Conservation (phyloP, 2,329 filamentous ascomycete genomes). For the Orbilia quercus region DNA sequence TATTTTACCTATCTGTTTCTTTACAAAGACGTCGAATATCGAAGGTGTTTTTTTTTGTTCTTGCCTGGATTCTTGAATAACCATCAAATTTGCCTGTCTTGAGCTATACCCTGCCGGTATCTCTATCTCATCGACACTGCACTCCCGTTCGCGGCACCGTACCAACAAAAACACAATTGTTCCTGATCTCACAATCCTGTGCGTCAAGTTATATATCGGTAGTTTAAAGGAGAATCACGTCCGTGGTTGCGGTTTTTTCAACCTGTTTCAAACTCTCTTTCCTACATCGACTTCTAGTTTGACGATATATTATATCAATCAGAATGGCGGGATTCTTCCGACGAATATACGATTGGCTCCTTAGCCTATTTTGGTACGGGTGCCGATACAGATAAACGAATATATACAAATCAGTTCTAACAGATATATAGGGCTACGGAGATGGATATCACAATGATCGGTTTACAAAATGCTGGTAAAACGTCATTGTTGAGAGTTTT, state of each 20-base stretch:
- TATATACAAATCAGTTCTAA: conserved; percentile 55
- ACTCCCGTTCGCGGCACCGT: conserved; percentile 17
- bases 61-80: neutral
- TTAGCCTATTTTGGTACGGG: conserved; percentile 94
- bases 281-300: conserved; percentile 31
- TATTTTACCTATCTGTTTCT: conserved; percentile 35
- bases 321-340: conserved; percentile 91
- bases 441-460: conserved; percentile 99
- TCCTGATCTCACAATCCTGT: conserved; percentile 7
- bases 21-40: conserved; percentile 4
- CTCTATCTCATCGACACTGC: neutral
- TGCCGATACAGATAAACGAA: conserved; percentile 58
- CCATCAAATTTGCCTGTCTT: neutral
- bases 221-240: conserved; percentile 35
- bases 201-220: conserved; percentile 6
- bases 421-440: conserved; percentile 81
- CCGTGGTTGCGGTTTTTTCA: conserved; percentile 29
- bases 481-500: conserved; percentile 92
- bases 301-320: conserved; percentile 58
- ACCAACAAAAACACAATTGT: conserved; percentile 24
- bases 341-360: conserved; percentile 96
- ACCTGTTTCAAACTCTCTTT: conserved; percentile 42
- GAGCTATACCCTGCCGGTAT: neutral
- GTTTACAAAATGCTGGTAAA: conserved; percentile 97
- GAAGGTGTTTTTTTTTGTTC: conserved; percentile 11